Base-by-base conservation (phyloP, 192 early-diverging fungal species). In the Chytriomyces hyalinus region DNA sequence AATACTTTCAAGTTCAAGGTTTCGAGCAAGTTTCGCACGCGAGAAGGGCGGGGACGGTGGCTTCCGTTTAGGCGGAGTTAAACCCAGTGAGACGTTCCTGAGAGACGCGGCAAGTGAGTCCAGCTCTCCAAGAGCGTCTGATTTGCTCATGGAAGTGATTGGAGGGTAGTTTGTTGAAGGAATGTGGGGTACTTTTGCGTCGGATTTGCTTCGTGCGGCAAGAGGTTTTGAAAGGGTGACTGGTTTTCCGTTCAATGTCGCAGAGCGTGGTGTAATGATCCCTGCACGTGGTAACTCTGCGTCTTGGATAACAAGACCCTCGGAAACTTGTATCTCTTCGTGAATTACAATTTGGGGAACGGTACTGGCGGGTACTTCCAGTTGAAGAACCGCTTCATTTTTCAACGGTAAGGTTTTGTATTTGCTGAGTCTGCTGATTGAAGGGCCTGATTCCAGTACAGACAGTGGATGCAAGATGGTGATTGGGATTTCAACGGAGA, bases 401-500 rank as follows among this genome's bases (percentile, higher is more conserved):
- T 36, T 36, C 36, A 36, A 36, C 36, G 11, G 11, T 0, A 70
- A 20, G 50, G 68, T 53, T 28, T 67, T 67, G 47, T 67, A 67
- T 47, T 46, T 9, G 26, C 66, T 67, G 17, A 47, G 15, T 67
- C 66, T 70, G 49, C 49, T 22, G 11, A 49, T 53, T 15, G 10
- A 47, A 8, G 68, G 49, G 4, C 43, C 13, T 11, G 68, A 51
- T 20, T 49, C 49, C 51, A 70, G 47, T 4, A 70, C 49, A 20
- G 81, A 83, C 6, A 80, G 70, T 4, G 86, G 84, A 75, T 87
- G 83, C 4, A 82, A 64, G 8, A 87, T 79, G 11, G 82, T 86
- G 15, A 87, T 64, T 4, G 86, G 86, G 22, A 87, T 79, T 24
- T 85, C 84, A 2, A 84, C 64, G 8, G 13, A 50, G 15, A 81